Base-by-base conservation (phyloP, 257 asterid species). In the Salvia rosmarinus region DNA sequence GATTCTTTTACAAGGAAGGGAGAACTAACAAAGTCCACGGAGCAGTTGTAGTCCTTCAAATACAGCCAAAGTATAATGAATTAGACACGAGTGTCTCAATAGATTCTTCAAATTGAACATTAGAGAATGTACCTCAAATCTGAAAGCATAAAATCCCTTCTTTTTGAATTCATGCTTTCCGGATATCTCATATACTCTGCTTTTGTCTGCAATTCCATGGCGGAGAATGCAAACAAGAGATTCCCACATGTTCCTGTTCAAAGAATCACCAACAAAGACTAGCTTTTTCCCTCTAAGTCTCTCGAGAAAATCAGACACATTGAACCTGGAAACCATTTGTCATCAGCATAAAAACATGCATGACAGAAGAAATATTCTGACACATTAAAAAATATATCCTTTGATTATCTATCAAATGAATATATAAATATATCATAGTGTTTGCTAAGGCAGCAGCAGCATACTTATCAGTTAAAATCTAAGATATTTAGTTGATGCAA, bases 241-340 rank as follows among this genome's bases (percentile, higher is more conserved):
- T 78, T 92, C 98, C 98, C 98, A 92, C 98, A 90, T 90, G 86
- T 92, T 92, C 73, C 98, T 84, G 79, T 92, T 92, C 68, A 92
- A 85, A 0, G 98, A 92, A 77, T 92, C 98, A 50, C 98, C 98
- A 21, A 90, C 95, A 11, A 92, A 90, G 9, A 92, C 90, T 67
- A 92, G 82, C 74, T 82, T 90, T 60, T 89, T 77, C 43, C 92
- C 97, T 73, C 94, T 80, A 43, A 93, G 88, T 75, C 96, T 85
- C 90, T 80, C 88, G 54, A 93, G 94, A 83, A 93, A 90, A 81
- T 89, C 96, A 47, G 95, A 89, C 28, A 85, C 85, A 23, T 90
- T 93, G 66, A 93, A 77, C 79, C 98, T 93, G 86, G 56, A 25
- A 85, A 64, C 54, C 50, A 59, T 46, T 46, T 68, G 35, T 21